Base-by-base conservation (phyloP, 257 asterid species). In the Rehmannia glutinosa region DNA sequence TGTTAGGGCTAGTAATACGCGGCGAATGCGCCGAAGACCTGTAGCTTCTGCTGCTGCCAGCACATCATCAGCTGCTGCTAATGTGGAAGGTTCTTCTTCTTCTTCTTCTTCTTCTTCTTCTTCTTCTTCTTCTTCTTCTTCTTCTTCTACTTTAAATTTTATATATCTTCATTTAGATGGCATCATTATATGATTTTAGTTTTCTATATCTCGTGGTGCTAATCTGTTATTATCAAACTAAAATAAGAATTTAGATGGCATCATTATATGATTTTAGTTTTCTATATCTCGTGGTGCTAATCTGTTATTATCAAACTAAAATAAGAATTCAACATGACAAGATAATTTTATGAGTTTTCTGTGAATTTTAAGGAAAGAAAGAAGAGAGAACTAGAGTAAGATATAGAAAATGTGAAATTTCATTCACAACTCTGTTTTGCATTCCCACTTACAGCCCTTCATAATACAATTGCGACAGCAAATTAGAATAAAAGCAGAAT, bases 21-120 rank as follows among this genome's bases (percentile, higher is more conserved):
- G 88, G 64, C 83, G 95, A 27, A 87, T 93, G 86, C 95, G 95
- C 75, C 86, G 98, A 62, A 78, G 98, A 77, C 69, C 91, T 63
- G 80, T 86, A 2, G 90, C 85, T 73, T 78, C 94, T 70, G 73
- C 96, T 72, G 83, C 81, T 72, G 92, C 93, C 68, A 83, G 98
- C 78, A 69, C 98, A 55, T 92, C 98, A 21, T 78, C 89, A 7
- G 86, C 96, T 25, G 80, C 88, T 1, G 90, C 86, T 11, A 62
- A 79, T 47, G 80, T 64, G 36, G 93, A 92, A 79, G 98, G 98
- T 91, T 51, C 36, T 49, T 17, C 25, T 36, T 46, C 4, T 13
- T 13, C 30, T 51, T 45, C 3, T 12, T 55, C 5, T 21, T 56
- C 6, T 24, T 67, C 5, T 39, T 50, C 57, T 6, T 23, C 33